Base-by-base conservation (phyloP, 495 filamentous ascomycete genomes). In the Chaetomium cochliodes region DNA sequence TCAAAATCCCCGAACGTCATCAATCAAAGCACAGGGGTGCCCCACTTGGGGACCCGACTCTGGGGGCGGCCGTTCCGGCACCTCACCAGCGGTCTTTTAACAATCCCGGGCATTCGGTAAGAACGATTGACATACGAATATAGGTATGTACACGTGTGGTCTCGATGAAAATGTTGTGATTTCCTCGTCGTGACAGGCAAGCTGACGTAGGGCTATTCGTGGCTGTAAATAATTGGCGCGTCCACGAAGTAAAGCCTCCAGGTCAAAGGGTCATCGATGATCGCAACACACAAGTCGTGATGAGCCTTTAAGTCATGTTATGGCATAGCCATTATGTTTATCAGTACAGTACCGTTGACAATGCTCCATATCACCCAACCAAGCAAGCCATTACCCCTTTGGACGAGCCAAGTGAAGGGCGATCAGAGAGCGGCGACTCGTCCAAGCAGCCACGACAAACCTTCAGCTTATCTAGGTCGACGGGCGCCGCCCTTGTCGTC, bases 1-100 rank as follows among this genome's bases (percentile, higher is more conserved):
- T 5, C 25, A 53, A 65, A 53, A 15, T 16, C 23, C 49, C 54
- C 4, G 11, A 23, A 65, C 63, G 63, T 65, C 63, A 65, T 59
- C 55, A 20, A 30, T 2, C 8, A 15, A 46, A 62, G 62, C 42
- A 20, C 52, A 58, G 26, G 25, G 26, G 39, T 18, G 53, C 53
- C 42, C 62, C 62, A 57, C 28, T 53, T 37, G 53, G 18, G 22
- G n/a, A 15, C 16, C 30, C 22, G 39, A 5, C 13, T 20, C 22
- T 44, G 41, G 33, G 3, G 8, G 1, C 33, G 5, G 33, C 1
- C 28, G 6, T 11, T 37, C 33, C 30, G 30, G 7, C 30, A 12
- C 33, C 11, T 37, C 33, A 37, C 33, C 33, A 8, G 3, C 41
- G 18, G 15, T 4, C 2, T 11, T 15, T 15, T 4, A 18, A 18